These are phyloP conservation scores for Epichloe hybrida DNA, from an alignment of 2,329 filamentous ascomycete species.

Conservation along the genomic window DNA sequence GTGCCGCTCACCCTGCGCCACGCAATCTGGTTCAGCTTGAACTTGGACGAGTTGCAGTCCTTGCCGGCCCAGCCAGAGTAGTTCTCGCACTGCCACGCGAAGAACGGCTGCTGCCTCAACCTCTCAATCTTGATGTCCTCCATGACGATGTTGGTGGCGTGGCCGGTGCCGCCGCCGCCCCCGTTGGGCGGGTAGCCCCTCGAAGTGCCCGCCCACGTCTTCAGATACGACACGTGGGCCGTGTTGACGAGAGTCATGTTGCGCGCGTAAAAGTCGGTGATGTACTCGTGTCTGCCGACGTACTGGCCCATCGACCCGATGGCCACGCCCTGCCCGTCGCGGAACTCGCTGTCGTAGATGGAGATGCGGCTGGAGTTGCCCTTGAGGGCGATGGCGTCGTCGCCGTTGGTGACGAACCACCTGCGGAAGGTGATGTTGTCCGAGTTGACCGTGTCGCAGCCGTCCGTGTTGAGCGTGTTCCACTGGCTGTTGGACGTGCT, in stretches of 20 bases:
- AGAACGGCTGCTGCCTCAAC: conserved; percentile 18
- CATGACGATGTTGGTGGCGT: conserved; percentile 17
- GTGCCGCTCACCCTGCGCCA: conserved; percentile 18
- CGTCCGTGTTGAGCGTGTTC: conserved; percentile 27
- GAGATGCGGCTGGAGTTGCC: conserved; percentile 41
- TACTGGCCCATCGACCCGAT: conserved; percentile 46
- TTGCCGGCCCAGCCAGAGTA: conserved; percentile 20
- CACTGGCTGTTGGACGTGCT: conserved; percentile 25
- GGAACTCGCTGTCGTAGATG: conserved; percentile 34
- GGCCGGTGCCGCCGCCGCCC: conserved; percentile 40
- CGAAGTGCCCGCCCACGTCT: conserved; percentile 43
- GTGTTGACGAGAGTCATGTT: conserved; percentile 34
- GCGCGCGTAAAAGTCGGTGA: conserved; percentile 33
- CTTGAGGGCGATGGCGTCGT: conserved; percentile 41
- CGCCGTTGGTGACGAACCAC: conserved; percentile 37
- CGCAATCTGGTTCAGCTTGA: conserved; percentile 16
- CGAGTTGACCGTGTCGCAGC: conserved; percentile 37
- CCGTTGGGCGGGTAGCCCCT: conserved; percentile 42
- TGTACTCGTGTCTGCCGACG: conserved; percentile 29
- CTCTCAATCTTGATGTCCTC: conserved; percentile 17
- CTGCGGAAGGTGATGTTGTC: conserved; percentile 36
- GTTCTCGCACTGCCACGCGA: conserved; percentile 23
- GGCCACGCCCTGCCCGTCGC: conserved; percentile 37
- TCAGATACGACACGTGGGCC: conserved; percentile 36
- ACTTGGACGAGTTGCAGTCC: conserved; percentile 21